A percentile compares a stretch with the other conserved stretches of the same genome.
These are phyloP conservation scores for Syncephalastrum monosporum DNA, from an alignment of 371 early-diverging fungal species.

Conservation along the genomic window DNA sequence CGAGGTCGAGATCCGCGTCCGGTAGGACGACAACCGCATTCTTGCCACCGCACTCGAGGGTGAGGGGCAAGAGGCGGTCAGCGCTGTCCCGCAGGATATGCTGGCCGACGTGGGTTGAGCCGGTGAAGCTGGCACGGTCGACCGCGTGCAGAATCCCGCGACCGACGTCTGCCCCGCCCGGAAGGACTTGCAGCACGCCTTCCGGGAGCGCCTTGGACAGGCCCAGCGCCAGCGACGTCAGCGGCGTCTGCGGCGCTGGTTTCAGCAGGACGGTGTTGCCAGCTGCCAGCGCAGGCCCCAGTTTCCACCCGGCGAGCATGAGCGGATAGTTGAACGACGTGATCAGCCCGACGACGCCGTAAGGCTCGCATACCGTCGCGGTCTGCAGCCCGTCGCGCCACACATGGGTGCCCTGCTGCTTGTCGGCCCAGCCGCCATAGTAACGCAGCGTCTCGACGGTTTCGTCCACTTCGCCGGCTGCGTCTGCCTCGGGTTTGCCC, in stretches of 20 bases:
- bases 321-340: conserved; percentile 85
- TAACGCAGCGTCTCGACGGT: conserved; percentile 68
- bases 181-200: conserved; percentile 73
- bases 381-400: conserved; percentile 20
- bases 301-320: conserved; percentile 75
- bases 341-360: conserved; percentile 72
- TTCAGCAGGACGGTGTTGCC: conserved; percentile 42
- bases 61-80: conserved; percentile 58
- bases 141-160: conserved; percentile 16
- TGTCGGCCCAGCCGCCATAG: conserved; percentile 81
- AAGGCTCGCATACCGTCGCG: conserved; percentile 70
- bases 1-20: conserved; percentile 74
- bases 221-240: conserved; percentile 38
- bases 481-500: conserved; percentile 73
- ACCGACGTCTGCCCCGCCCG: conserved; percentile 28
- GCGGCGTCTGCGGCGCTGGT: conserved; percentile 48
- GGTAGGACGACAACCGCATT: conserved; percentile 77
- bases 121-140: conserved; percentile 51
- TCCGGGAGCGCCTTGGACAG: conserved; percentile 29
- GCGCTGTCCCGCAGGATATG: conserved; percentile 70
- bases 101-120: conserved; percentile 75
- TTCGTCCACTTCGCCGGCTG: conserved; percentile 53
- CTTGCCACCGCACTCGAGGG: conserved; percentile 92
- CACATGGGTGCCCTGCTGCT: conserved; percentile 42
- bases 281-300: conserved; percentile 79